phyloP scores from a whole-genome alignment of 306 rosid genomes.

The Cercis canadensis region DNA sequence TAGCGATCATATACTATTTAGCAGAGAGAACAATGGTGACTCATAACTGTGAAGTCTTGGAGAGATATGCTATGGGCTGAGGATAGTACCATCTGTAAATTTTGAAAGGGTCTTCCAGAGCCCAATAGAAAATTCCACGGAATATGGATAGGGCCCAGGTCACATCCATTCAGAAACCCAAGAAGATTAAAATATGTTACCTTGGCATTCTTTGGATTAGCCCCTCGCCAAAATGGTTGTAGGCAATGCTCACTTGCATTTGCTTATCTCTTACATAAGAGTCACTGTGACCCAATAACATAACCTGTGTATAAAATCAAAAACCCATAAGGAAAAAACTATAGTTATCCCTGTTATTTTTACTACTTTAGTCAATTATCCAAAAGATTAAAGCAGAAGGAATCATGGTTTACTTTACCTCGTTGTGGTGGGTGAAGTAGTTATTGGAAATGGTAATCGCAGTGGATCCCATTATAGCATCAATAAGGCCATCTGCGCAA shows the following conservation, averaged over 20 bases:
- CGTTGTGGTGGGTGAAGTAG: slow-evolving; percentile 91
- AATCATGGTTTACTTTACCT: slow-evolving; percentile 46
- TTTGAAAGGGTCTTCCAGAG: background rate
- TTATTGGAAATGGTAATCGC: slow-evolving; percentile 91
- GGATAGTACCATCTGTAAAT: too few species aligned
- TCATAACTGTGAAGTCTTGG: too few species aligned
- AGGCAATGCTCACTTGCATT: slow-evolving; percentile 98
- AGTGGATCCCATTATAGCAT: slow-evolving; percentile 92
- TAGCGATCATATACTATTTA: too few species aligned
- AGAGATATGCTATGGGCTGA: too few species aligned
- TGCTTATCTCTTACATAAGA: slow-evolving; percentile 81
- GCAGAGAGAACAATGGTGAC: too few species aligned
- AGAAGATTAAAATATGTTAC: slow-evolving; percentile 45
- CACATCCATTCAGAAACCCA: background rate
- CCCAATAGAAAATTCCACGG: background rate
- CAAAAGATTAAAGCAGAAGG: too few species aligned
- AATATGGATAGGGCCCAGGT: background rate
- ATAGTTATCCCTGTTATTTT: too few species aligned
- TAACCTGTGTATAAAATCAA: slow-evolving; percentile 58
- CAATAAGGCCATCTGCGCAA: slow-evolving; percentile 92
- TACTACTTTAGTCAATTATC: too few species aligned
- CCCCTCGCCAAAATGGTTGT: slow-evolving; percentile 98
- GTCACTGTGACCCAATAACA: slow-evolving; percentile 93
- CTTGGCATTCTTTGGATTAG: slow-evolving; percentile 99
- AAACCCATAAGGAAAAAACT: background rate